Percentiles rank a stretch among this genome's conserved stretches.
Evolutionary conservation across 2,329 filamentous ascomycete species (phyloP).

Genomic region (Trichoderma gracile): DNA sequence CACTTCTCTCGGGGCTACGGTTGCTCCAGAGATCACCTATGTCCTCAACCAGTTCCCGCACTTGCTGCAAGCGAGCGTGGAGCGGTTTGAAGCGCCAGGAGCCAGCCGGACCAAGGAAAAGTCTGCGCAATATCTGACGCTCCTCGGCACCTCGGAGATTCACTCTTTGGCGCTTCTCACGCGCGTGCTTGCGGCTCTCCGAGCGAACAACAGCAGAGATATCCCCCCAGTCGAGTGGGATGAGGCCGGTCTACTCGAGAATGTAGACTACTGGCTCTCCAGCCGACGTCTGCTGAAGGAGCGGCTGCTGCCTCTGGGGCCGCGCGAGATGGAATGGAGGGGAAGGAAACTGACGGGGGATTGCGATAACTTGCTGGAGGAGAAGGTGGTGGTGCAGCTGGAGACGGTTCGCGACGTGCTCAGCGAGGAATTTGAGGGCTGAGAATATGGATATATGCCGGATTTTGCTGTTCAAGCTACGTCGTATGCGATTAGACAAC

Average conservation of each 20-base stretch:
- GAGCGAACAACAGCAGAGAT: conserved; percentile 66
- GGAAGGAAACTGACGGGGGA: conserved; percentile 44
- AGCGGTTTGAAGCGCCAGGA: conserved; percentile 66
- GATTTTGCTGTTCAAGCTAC: conserved; percentile 29
- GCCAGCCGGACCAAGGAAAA: conserved; percentile 53
- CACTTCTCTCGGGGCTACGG: conserved; percentile 73
- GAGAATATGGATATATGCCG: conserved; percentile 19
- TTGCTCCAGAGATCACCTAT: conserved; percentile 79
- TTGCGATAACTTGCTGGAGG: conserved; percentile 68
- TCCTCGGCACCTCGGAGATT: conserved; percentile 72
- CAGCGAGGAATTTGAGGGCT: conserved; percentile 50
- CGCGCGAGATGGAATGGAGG: conserved; percentile 68
- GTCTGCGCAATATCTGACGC: conserved; percentile 64
- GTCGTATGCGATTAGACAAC: conserved; percentile 8
- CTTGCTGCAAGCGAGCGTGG: conserved; percentile 71
- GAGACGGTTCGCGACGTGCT: conserved; percentile 59
- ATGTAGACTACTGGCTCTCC: conserved; percentile 78
- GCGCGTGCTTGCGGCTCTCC: conserved; percentile 68
- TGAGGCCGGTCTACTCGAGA: conserved; percentile 68
- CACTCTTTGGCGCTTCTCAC: conserved; percentile 77
- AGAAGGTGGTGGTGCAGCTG: conserved; percentile 71
- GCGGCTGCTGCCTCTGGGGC: conserved; percentile 70
- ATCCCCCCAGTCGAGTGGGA: conserved; percentile 78
- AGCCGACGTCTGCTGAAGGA: conserved; percentile 69
- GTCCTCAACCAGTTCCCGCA: conserved; percentile 89